phyloP scores from a whole-genome alignment of 176 grass and related monocot species.

The Chloris gayana region DNA sequence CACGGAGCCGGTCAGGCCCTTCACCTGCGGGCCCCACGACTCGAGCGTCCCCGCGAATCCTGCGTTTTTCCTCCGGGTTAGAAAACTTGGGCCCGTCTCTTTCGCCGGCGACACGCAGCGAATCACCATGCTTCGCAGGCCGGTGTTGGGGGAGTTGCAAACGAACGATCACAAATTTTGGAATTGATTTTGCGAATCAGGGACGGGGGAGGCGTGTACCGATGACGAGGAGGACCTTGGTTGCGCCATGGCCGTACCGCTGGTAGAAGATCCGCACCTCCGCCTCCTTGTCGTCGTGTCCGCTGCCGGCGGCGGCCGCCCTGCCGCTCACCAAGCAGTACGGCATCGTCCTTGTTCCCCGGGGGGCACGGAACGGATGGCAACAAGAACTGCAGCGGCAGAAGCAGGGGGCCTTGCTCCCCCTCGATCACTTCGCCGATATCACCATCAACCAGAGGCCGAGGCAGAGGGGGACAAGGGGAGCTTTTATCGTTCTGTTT shows the following conservation, averaged over 20 bases:
- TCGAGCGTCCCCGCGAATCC: constrained; percentile 73
- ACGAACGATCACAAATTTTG: neutral
- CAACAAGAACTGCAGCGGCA: too few species aligned
- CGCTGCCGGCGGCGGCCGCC: constrained; percentile 17
- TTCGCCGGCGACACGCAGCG: too few species aligned
- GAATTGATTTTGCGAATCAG: neutral
- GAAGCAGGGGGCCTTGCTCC: too few species aligned
- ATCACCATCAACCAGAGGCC: constrained; percentile 3
- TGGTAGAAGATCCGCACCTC: constrained; percentile 65
- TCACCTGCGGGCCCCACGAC: constrained; percentile 78
- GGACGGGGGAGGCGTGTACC: constrained; percentile 32
- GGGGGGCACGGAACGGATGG: too few species aligned
- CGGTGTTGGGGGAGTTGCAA: too few species aligned
- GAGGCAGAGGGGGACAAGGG: neutral
- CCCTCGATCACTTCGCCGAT: constrained; percentile 13
- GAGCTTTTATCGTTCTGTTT: too few species aligned
- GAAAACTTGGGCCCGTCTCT: too few species aligned
- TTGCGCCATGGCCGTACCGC: constrained; percentile 63
- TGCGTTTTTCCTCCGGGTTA: constrained; percentile 10
- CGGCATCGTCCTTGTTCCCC: constrained; percentile 50
- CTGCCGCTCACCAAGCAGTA: constrained; percentile 49
- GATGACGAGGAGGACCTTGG: constrained; percentile 76
- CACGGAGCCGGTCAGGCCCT: constrained; percentile 57
- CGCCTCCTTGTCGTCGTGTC: neutral
- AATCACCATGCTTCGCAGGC: too few species aligned